phyloP scores from a whole-genome alignment of 352 stramenopile genomes.

The Plasmopara halstedii region DNA sequence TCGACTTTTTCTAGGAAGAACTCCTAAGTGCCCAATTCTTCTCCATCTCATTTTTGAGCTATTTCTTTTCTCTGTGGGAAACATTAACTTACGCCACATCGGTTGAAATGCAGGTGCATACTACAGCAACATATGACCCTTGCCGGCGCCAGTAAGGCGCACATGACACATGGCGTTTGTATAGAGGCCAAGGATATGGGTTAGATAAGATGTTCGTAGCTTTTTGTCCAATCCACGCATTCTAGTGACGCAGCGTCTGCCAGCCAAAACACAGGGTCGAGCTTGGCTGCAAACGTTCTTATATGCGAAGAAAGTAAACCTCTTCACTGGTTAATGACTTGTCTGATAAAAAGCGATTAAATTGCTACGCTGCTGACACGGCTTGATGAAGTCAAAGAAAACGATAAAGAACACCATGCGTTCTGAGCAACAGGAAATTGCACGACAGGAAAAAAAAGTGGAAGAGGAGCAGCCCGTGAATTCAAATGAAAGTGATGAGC shows the following conservation, averaged over 20 bases:
- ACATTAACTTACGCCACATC: constrained; percentile 52
- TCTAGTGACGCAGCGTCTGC: constrained; percentile 21
- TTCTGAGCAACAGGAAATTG: constrained; percentile 13
- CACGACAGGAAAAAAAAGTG: constrained; percentile 10
- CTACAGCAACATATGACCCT: constrained; percentile 1
- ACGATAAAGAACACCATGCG: constrained; percentile 15
- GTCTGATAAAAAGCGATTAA: not conserved
- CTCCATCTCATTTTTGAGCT: constrained; percentile 28
- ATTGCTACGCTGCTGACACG: no score
- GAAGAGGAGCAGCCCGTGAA: constrained; percentile 23
- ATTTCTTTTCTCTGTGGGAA: constrained; percentile 76
- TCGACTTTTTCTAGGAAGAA: not conserved
- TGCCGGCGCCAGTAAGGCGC: constrained; percentile 9
- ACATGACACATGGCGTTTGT: constrained; percentile 18
- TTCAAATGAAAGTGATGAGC: constrained; percentile 24
- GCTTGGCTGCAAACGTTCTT: constrained; percentile 5
- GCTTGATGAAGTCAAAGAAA: constrained; percentile 8
- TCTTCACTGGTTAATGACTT: not conserved
- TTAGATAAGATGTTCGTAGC: constrained; percentile 11
- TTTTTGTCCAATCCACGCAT: constrained; percentile 21
- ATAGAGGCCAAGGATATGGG: constrained; percentile 26
- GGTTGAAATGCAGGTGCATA: not conserved
- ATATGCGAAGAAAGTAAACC: constrained; percentile 5
- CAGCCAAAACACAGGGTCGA: constrained; percentile 31
- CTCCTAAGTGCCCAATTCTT: not conserved